A percentile compares a stretch with the other conserved stretches of the same genome.
phyloP scores from a whole-genome alignment of 129 eudicot genomes.

The Chrysanthemum lavandulifolium region DNA sequence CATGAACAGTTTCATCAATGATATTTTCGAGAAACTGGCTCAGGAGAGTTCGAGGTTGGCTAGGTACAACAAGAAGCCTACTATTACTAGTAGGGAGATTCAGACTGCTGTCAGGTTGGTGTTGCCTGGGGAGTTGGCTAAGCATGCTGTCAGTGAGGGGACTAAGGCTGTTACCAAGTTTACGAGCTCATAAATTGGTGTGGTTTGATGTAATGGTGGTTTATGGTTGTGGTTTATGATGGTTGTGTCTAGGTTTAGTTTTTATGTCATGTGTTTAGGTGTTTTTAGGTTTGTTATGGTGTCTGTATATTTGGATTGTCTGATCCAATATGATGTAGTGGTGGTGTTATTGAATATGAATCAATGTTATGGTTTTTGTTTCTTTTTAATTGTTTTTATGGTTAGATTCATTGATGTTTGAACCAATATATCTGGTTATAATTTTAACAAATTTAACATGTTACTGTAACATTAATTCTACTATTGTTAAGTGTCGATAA shows the following conservation, averaged over 20 bases:
- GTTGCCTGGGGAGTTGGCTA: slow-evolving; percentile 44
- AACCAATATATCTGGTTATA: no score
- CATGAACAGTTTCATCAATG: slow-evolving; percentile 50
- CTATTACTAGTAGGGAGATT: slow-evolving; percentile 40
- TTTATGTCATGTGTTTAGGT: no score
- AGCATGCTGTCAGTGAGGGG: slow-evolving; percentile 43
- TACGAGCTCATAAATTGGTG: slow-evolving; percentile 24
- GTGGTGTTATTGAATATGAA: no score
- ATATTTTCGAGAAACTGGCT: slow-evolving; percentile 44
- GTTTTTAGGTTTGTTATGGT: no score
- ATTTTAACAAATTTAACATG: no score
- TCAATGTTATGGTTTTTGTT: no score
- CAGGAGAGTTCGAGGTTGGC: slow-evolving; percentile 44
- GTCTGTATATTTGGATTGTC: no score
- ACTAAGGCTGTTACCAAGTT: slow-evolving; percentile 41
- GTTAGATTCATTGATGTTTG: no score
- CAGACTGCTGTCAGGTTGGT: slow-evolving; percentile 45
- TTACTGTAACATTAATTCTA: no score
- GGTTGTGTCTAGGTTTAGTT: background rate
- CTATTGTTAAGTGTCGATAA: no score
- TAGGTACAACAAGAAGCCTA: slow-evolving; percentile 46
- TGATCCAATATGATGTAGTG: no score
- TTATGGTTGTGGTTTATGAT: background rate
- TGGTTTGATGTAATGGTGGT: background rate
- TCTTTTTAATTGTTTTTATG: no score